These are phyloP conservation scores for Diaporthe amygdali DNA, from an alignment of 2,329 filamentous ascomycete genomes.

Conservation along the genomic window DNA sequence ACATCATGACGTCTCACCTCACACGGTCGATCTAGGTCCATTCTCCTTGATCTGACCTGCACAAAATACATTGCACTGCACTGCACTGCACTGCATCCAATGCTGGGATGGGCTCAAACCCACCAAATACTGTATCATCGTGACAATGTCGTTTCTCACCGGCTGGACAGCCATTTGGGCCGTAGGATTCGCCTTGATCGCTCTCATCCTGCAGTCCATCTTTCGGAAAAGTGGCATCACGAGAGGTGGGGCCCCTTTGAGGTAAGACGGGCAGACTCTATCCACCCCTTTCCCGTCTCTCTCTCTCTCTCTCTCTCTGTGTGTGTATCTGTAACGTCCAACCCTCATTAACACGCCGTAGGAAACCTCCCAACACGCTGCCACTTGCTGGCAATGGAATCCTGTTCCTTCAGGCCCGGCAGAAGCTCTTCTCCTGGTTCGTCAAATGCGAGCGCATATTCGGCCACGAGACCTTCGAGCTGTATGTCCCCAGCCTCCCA, in stretches of 20 bases:
- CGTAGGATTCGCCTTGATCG: constrained; percentile 2
- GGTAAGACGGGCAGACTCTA: constrained; percentile 18
- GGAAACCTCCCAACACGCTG: constrained; percentile 54
- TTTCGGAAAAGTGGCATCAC: constrained; percentile 25
- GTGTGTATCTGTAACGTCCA: background rate
- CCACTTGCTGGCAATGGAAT: constrained; percentile 67
- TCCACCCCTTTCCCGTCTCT: background rate
- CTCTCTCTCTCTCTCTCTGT: background rate
- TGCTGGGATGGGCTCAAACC: background rate
- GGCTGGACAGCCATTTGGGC: constrained; percentile 9
- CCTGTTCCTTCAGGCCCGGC: constrained; percentile 62
- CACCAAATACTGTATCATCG: background rate
- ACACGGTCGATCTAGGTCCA: background rate
- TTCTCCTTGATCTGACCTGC: background rate
- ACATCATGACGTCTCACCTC: background rate
- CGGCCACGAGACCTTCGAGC: constrained; percentile 65
- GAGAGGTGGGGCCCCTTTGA: constrained; percentile 26
- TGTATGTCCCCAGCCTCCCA: constrained; percentile 66
- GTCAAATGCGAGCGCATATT: constrained; percentile 60
- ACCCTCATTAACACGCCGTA: constrained; percentile 29
- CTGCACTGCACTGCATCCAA: background rate
- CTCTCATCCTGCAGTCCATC: constrained; percentile 17
- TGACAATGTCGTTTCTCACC: constrained; percentile 18
- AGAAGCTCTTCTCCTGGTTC: constrained; percentile 69
- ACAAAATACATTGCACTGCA: background rate